phyloP scores from a whole-genome alignment of 768 basidiomycete genomes.

The Xanthoconium purpureum region DNA sequence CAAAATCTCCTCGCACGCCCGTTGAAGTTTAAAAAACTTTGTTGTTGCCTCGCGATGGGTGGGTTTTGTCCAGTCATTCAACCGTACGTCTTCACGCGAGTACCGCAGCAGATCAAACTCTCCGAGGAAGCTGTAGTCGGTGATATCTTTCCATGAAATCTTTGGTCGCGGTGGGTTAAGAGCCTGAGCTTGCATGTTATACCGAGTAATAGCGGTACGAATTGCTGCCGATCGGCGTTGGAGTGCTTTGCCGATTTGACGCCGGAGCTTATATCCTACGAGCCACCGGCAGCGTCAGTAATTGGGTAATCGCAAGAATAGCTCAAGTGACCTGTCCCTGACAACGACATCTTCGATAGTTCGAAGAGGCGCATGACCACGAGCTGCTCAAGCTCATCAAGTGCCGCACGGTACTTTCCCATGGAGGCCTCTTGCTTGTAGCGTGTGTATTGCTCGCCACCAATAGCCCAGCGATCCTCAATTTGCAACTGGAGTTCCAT shows the following conservation, averaged over 20 bases:
- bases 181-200: background rate
- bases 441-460: background rate
- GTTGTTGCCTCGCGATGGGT: background rate
- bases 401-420: background rate
- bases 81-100: background rate
- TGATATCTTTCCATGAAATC: background rate
- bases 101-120: background rate
- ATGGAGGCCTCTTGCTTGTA: background rate
- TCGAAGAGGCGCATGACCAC: background rate
- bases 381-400: background rate
- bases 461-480: background rate
- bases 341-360: background rate
- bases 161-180: background rate
- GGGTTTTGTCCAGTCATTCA: background rate
- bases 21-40: background rate
- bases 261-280: background rate
- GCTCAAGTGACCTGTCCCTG: background rate
- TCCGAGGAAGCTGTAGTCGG: background rate
- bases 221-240: background rate
- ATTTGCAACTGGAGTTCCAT: background rate
- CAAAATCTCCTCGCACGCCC: background rate
- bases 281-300: too few relatives aligned
- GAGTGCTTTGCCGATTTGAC: background rate
- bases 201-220: background rate
- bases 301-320: background rate